Evolutionary conservation across 1,284 basidiomycete genomes (phyloP).

Genomic region (Cutaneotrichosporon curvatum): DNA sequence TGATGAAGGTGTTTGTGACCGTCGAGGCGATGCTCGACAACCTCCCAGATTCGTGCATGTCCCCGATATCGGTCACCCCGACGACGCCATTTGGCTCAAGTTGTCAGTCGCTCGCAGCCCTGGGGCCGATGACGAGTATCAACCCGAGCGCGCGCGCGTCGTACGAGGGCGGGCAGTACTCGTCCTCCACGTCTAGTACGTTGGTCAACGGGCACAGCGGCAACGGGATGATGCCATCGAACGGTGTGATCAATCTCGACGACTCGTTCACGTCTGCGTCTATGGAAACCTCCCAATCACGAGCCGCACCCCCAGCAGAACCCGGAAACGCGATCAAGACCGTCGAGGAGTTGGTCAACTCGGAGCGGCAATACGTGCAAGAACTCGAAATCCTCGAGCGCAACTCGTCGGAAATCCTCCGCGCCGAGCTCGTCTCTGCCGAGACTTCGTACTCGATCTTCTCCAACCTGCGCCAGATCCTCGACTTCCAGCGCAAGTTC

Average conservation of each 20-base stretch:
- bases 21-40: conserved; percentile 78
- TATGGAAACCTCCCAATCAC: neutral
- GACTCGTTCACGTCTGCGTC: neutral
- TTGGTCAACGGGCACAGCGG: conserved; percentile 8
- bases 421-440: conserved; percentile 76
- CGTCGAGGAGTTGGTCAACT: conserved; percentile 43
- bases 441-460: conserved; percentile 95
- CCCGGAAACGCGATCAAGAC: conserved; percentile 38
- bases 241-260: conserved; percentile 1
- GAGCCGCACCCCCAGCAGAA: conserved; percentile 4
- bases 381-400: conserved; percentile 93
- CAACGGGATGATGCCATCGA: neutral
- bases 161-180: conserved; percentile 29
- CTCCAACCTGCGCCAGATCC: conserved; percentile 86
- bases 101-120: conserved; percentile 6
- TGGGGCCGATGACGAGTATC: conserved; percentile 13
- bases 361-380: conserved; percentile 93
- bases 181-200: conserved; percentile 9
- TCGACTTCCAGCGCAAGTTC: conserved; percentile 92
- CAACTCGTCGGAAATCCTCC: conserved; percentile 71
- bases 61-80: conserved; percentile 44
- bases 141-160: conserved; percentile 31
- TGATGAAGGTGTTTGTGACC: conserved; percentile 91
- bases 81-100: conserved; percentile 9
- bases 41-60: conserved; percentile 62